A percentile compares a stretch with the other conserved stretches of the same genome.
phyloP scores from a whole-genome alignment of 257 asterid genomes.

The Lithospermum erythrorhizon region DNA sequence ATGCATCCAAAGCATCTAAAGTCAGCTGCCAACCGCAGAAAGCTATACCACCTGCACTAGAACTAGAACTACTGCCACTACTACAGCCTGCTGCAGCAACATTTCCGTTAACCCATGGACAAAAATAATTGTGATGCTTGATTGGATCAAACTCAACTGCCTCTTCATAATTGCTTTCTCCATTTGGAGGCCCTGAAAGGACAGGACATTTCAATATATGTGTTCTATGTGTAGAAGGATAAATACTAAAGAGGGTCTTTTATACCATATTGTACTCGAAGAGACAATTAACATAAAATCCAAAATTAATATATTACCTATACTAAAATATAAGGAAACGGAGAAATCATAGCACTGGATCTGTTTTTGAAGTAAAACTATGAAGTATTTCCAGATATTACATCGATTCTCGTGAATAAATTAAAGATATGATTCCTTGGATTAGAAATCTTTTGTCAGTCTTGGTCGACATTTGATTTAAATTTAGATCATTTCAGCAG shows the following conservation, averaged over 20 bases:
- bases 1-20: slow-evolving; percentile 86
- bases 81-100: slow-evolving; percentile 97
- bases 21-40: slow-evolving; percentile 98
- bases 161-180: slow-evolving; percentile 87
- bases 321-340: neutral
- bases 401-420: no score
- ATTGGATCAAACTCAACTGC: slow-evolving; percentile 90
- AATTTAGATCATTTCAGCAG: neutral
- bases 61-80: slow-evolving; percentile 69
- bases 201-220: slow-evolving; percentile 15
- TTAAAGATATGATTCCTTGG: no score
- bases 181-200: slow-evolving; percentile 69
- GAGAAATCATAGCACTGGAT: neutral
- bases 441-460: no score
- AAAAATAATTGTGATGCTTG: slow-evolving; percentile 77
- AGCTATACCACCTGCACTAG: slow-evolving; percentile 61
- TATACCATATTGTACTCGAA: neutral
- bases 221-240: neutral
- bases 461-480: no score
- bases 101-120: slow-evolving; percentile 99
- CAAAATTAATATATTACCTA: neutral
- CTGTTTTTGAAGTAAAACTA: neutral
- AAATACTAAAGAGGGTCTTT: neutral
- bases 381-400: no score
- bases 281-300: slow-evolving; percentile 5